phyloP scores from a whole-genome alignment of 2,329 filamentous ascomycete genomes.

The Clonostachys byssicola region DNA sequence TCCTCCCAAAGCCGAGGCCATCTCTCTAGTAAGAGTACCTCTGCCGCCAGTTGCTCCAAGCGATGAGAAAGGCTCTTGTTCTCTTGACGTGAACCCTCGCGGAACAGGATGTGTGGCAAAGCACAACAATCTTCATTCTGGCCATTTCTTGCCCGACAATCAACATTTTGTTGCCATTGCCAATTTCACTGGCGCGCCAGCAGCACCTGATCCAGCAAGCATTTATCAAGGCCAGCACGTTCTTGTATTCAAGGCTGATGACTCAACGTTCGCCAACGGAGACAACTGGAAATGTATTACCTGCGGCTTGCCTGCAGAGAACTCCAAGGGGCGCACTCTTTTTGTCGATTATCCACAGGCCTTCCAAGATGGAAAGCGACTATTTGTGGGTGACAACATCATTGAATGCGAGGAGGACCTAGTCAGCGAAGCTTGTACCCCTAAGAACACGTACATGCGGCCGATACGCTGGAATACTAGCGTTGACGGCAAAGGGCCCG shows the following conservation, averaged over 20 bases:
- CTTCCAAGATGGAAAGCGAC: background rate
- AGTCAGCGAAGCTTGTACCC: conserved; percentile 15
- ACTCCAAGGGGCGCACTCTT: background rate
- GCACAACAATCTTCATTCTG: no score
- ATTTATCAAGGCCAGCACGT: background rate
- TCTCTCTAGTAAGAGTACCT: no score
- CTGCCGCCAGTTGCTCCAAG: no score
- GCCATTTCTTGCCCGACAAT: no score
- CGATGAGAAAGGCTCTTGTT: no score
- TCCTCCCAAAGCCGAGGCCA: no score
- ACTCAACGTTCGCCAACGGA: background rate
- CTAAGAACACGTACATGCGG: conserved; percentile 25
- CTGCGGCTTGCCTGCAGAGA: background rate
- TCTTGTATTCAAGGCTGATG: background rate
- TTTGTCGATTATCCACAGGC: background rate
- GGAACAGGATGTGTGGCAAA: conserved; percentile 27
- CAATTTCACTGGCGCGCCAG: background rate
- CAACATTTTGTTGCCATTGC: no score
- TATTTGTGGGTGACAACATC: background rate
- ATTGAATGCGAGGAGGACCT: background rate
- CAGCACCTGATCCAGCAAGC: background rate
- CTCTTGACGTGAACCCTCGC: conserved; percentile 19
- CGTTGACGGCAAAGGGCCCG: conserved; percentile 16
- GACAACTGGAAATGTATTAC: background rate
- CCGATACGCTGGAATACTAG: conserved; percentile 28